Evolutionary conservation across 257 asterid species (phyloP), one percentile per base, ranked within the genome.

Genomic region (Nicotiana otophora): DNA sequence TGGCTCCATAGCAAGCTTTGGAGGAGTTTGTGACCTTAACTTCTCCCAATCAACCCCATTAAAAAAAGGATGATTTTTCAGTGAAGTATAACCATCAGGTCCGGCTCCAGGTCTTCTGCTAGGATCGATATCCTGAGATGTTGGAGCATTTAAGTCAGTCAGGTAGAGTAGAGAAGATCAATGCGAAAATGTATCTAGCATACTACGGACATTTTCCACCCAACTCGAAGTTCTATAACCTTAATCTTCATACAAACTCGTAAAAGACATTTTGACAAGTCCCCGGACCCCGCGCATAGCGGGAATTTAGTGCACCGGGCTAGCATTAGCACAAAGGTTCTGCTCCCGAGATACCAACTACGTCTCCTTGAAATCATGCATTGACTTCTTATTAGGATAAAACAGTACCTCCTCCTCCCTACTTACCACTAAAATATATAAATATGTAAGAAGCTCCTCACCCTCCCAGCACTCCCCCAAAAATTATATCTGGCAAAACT

Each of bases 21-120:
- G 99, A 81, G 98, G 95, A 75, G 89, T 84, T 85, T 86, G 94
- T 34, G 87, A 84, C 88, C 98, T 85, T 91, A 94, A 83, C 86
- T 88, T 92, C 34, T 85, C 61, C 98, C 98, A 94, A 85, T 94
- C 91, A 17, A 91, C 85, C 84, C 97, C 98, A 78, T 80, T 85
- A 85, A 96, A 96, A 86, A 96, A 96, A 8, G 96, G 89, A 82
- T 96, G 99, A 51, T 33, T 89, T 89, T 96, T 96, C 48, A 96
- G 95, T 6, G 91, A 83, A 83, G 92, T 89, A 85, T 94, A 96
- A 75, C 99, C 98, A 81, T 86, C 90, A 2, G 90, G 89, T 48
- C 97, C 98, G 17, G 97, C 98, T 60, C 99, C 98, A 19, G 98
- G 98, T 81, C 99, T 89, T 86, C 92, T 89, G 86, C 97, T 90